Evolutionary conservation across 2,329 filamentous ascomycete genomes (phyloP).

Genomic region (Alternaria gaisen): DNA sequence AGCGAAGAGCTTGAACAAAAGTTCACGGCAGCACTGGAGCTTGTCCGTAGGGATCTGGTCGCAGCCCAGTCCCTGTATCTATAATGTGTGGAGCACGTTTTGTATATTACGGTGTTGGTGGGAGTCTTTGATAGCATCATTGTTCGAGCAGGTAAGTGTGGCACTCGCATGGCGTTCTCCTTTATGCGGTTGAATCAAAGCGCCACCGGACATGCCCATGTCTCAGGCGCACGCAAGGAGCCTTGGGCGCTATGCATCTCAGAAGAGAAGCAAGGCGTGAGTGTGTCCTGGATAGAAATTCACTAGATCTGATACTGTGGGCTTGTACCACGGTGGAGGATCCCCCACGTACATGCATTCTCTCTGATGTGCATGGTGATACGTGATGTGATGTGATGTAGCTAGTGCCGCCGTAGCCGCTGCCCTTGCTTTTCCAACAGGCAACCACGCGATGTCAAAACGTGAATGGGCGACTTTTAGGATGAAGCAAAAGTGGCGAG

Average conservation of each 20-base stretch:
- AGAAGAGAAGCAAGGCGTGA: constrained; percentile 23
- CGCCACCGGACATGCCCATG: constrained; percentile 24
- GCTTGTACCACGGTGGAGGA: constrained; percentile 27
- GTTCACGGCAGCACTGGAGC: constrained; percentile 84
- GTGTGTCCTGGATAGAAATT: constrained; percentile 39
- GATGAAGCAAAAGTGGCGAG: neutral
- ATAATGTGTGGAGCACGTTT: constrained; percentile 27
- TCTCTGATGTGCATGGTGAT: neutral
- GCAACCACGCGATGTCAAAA: neutral
- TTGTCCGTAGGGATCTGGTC: constrained; percentile 92
- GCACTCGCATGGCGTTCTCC: constrained; percentile 26
- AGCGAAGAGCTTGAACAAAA: constrained; percentile 92
- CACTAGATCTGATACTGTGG: constrained; percentile 39
- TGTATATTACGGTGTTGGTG: constrained; percentile 27
- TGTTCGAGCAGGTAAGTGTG: constrained; percentile 24
- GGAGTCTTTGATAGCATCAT: constrained; percentile 24
- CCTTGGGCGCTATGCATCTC: constrained; percentile 24
- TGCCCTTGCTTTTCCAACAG: neutral
- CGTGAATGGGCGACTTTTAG: neutral
- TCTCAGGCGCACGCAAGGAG: constrained; percentile 30
- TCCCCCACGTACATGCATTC: constrained; percentile 25
- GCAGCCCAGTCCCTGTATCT: constrained; percentile 93
- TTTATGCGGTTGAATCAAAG: constrained; percentile 23
- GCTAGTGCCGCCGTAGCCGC: neutral
- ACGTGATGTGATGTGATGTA: neutral